Evolutionary conservation across 306 rosid species (phyloP).

Genomic region (Echinosophora koreensis): DNA sequence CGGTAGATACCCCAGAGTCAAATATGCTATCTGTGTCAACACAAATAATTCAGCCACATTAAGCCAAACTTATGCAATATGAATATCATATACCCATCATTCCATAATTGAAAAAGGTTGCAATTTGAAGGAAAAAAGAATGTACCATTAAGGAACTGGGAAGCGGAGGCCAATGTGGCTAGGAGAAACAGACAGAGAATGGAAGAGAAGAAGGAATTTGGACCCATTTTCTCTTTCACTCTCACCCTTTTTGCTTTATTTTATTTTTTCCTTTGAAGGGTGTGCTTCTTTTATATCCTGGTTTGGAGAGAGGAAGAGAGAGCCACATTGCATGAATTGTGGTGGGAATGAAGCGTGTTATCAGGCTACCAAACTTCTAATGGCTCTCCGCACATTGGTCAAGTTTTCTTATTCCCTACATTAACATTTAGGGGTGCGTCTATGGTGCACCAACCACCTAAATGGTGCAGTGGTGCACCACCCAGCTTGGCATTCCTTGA

Average conservation of each 20-base stretch:
- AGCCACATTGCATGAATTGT: conserved; percentile 23
- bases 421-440: no score
- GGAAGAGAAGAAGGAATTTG: conserved; percentile 51
- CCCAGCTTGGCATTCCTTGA: no score
- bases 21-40: conserved; percentile 61
- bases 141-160: conserved; percentile 67
- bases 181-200: conserved; percentile 53
- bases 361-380: conserved; percentile 42
- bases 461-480: no score
- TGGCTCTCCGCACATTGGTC: conserved; percentile 45
- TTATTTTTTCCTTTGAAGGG: not conserved
- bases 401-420: no score
- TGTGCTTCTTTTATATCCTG: no score
- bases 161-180: conserved; percentile 55
- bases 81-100: not conserved
- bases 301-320: conserved; percentile 41
- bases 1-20: conserved; percentile 42
- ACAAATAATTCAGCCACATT: not conserved
- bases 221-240: conserved; percentile 69
- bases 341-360: conserved; percentile 43
- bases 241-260: not conserved
- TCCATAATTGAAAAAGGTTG: not conserved
- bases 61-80: not conserved
- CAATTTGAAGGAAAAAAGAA: not conserved
- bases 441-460: no score